Evolutionary conservation across 208 protist genomes (phyloP).

Genomic region (Trypanosoma brucei): DNA sequence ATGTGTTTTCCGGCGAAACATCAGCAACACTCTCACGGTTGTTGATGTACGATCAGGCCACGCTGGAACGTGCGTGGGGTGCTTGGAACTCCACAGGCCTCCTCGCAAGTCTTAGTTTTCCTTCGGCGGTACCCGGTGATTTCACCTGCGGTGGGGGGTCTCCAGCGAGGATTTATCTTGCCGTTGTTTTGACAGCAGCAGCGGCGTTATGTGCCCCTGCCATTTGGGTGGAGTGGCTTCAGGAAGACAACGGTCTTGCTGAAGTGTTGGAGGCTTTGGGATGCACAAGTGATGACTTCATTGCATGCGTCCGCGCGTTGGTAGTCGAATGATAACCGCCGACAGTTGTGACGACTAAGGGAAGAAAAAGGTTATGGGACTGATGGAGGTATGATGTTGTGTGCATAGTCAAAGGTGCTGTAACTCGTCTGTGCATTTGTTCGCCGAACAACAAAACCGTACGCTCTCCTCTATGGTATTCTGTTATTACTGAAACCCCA

Average conservation of each 20-base stretch:
- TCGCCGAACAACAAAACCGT: too few species aligned
- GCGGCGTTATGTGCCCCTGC: constrained; percentile 11
- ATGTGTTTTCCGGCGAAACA: constrained; percentile 46
- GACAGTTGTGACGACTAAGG: too few species aligned
- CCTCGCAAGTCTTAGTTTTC: constrained; percentile 41
- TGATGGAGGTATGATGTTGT: too few species aligned
- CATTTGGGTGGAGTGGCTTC: constrained; percentile 24
- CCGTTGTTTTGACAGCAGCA: constrained; percentile 33
- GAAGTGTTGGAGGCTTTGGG: constrained; percentile 45
- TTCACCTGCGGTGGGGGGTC: constrained; percentile 24
- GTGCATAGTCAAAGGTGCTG: too few species aligned
- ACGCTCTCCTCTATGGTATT: too few species aligned
- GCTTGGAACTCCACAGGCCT: constrained; percentile 16
- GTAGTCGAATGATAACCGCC: constrained; percentile 25
- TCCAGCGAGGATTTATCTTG: constrained; percentile 33
- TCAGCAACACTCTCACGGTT: constrained; percentile 48
- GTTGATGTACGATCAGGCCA: constrained; percentile 38
- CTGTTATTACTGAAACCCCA: too few species aligned
- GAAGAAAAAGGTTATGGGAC: too few species aligned
- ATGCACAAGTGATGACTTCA: constrained; percentile 28
- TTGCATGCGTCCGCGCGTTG: constrained; percentile 37
- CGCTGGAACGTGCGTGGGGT: constrained; percentile 39
- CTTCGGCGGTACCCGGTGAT: constrained; percentile 43
- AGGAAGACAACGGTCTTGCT: constrained; percentile 24
- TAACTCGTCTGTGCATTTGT: too few species aligned